phyloP scores from a whole-genome alignment of 495 filamentous ascomycete genomes.

The Penicillium dipodomyicola region DNA sequence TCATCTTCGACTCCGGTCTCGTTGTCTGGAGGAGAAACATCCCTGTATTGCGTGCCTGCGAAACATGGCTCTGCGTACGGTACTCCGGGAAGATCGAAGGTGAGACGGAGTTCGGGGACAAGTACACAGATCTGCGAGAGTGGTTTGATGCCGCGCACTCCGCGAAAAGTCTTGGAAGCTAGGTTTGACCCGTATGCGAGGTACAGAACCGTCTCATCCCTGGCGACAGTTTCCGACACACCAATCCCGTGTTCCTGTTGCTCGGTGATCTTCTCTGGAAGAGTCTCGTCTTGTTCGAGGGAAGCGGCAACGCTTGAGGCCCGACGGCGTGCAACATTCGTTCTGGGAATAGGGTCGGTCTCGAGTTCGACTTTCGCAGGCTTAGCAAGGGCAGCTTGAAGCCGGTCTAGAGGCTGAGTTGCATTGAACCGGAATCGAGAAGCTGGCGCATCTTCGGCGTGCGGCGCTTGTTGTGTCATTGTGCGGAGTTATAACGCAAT shows the following conservation, averaged over 20 bases:
- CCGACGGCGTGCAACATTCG: slow-evolving; percentile 19
- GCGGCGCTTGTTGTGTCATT: slow-evolving; percentile 10
- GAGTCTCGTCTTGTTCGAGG: slow-evolving; percentile 26
- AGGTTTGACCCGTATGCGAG: slow-evolving; percentile 96
- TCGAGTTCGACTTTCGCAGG: slow-evolving; percentile 2
- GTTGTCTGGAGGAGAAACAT: slow-evolving; percentile 28
- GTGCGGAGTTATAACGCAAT: slow-evolving; percentile 5
- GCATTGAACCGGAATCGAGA: slow-evolving; percentile 23
- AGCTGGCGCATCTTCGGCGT: slow-evolving; percentile 3
- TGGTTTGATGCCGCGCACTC: slow-evolving; percentile 71
- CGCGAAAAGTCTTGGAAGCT: slow-evolving; percentile 68
- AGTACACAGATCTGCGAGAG: slow-evolving; percentile 74
- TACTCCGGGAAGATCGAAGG: slow-evolving; percentile 81
- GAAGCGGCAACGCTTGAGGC: slow-evolving; percentile 21
- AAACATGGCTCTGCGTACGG: slow-evolving; percentile 92
- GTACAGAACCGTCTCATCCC: slow-evolving; percentile 68
- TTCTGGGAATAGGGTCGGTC: slow-evolving; percentile 17
- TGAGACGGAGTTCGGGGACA: slow-evolving; percentile 71
- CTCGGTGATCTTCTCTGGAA: slow-evolving; percentile 26
- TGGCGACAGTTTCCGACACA: slow-evolving; percentile 3
- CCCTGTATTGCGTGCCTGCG: slow-evolving; percentile 68
- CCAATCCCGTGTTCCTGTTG: slow-evolving; percentile 14
- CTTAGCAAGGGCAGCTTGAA: slow-evolving; percentile 6
- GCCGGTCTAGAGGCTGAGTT: slow-evolving; percentile 17
- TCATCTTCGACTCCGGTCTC: slow-evolving; percentile 17